These are phyloP conservation scores for Lachnellula occidentalis DNA, from an alignment of 2,329 filamentous ascomycete genomes.

Conservation along the genomic window DNA sequence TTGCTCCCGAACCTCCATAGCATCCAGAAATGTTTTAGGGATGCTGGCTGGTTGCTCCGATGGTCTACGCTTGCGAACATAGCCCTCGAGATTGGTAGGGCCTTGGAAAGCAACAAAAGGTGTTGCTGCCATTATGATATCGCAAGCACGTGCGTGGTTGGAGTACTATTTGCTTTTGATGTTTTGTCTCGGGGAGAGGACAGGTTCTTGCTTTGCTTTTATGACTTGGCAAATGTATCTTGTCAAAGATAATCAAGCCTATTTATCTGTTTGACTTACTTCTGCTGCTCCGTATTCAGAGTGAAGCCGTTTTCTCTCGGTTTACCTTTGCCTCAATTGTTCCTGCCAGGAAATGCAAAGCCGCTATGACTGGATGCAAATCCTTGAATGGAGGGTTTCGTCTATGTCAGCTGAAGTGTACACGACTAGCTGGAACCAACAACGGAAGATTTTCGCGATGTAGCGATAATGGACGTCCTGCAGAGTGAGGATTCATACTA, in stretches of 20 bases:
- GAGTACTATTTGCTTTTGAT: too few species aligned
- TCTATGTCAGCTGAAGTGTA: neutral
- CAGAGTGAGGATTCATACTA: too few species aligned
- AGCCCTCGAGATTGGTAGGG: conserved; percentile 45
- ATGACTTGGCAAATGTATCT: too few species aligned
- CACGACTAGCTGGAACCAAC: too few species aligned
- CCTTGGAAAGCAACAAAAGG: conserved; percentile 28
- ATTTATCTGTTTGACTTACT: too few species aligned
- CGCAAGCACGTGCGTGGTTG: neutral
- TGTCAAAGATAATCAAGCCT: too few species aligned
- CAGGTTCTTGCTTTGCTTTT: too few species aligned
- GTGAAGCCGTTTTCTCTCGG: too few species aligned
- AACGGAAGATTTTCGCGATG: too few species aligned
- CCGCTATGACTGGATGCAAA: conserved; percentile 6
- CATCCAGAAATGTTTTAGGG: conserved; percentile 54
- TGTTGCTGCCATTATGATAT: conserved; percentile 22
- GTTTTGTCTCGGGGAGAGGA: too few species aligned
- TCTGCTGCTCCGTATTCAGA: too few species aligned
- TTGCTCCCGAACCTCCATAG: conserved; percentile 54
- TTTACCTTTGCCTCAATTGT: neutral
- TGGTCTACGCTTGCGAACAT: conserved; percentile 37
- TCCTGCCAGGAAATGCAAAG: conserved; percentile 1
- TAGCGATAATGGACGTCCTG: too few species aligned
- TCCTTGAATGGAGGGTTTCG: neutral
- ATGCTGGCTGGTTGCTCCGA: conserved; percentile 41